Evolutionary conservation across 768 basidiomycete species (phyloP).

Genomic region (Daedalea quercina): DNA sequence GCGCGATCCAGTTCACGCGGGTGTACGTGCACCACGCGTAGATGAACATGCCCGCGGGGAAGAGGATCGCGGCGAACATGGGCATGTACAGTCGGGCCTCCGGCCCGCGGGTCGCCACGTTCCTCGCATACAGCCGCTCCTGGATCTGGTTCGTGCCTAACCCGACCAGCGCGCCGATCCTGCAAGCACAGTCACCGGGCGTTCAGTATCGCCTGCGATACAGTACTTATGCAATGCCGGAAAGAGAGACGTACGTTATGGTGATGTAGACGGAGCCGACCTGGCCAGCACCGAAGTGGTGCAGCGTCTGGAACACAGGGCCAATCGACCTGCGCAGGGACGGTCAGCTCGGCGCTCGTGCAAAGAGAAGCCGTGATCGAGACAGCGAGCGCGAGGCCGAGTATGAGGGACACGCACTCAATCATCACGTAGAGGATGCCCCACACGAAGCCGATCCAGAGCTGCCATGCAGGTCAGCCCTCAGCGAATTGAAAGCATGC

Average conservation of each 20-base stretch:
- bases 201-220: conserved; percentile 6
- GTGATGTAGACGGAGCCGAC: conserved; percentile 54
- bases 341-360: background rate
- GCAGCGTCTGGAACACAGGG: conserved; percentile 47
- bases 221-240: conserved; percentile 13
- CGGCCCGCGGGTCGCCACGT: conserved; percentile 26
- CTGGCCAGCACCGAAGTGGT: conserved; percentile 53
- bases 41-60: conserved; percentile 61
- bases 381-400: background rate
- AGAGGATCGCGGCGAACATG: conserved; percentile 45
- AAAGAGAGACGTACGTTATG: conserved; percentile 35
- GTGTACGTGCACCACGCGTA: conserved; percentile 63
- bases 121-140: conserved; percentile 22
- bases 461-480: conserved; percentile 26
- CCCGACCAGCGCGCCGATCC: conserved; percentile 39
- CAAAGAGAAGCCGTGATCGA: background rate
- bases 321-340: conserved; percentile 40
- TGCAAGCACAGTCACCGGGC: conserved; percentile 22
- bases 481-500: conserved; percentile 12
- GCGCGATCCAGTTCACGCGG: conserved; percentile 53
- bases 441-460: conserved; percentile 75
- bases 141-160: conserved; percentile 24
- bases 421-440: conserved; percentile 67
- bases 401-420: too few species aligned
- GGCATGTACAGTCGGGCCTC: conserved; percentile 60